Evolutionary conservation across 202 grass and related monocot genomes (phyloP).

Genomic region (Panicum virgatum): DNA sequence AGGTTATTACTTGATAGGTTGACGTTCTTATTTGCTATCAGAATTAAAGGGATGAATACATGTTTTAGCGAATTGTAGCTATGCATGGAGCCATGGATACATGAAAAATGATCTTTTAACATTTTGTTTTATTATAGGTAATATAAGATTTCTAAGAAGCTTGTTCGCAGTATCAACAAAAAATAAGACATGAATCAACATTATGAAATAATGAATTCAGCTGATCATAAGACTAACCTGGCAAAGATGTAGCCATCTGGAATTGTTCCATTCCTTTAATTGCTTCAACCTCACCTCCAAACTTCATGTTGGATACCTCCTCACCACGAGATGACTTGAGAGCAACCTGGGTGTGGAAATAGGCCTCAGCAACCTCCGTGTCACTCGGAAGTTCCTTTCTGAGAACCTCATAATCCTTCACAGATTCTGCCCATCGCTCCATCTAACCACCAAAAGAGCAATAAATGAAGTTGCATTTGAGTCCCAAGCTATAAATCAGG

Average conservation of each 20-base stretch:
- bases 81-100: neutral
- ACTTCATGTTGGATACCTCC: conserved; percentile 87
- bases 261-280: conserved; percentile 84
- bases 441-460: conserved; percentile 56
- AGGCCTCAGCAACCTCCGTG: conserved; percentile 75
- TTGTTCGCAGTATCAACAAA: neutral
- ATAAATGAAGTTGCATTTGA: neutral
- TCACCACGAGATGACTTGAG: conserved; percentile 88
- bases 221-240: conserved; percentile 58
- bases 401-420: conserved; percentile 87
- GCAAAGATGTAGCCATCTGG: conserved; percentile 75
- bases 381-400: conserved; percentile 81
- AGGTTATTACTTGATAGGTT: conserved; percentile 2
- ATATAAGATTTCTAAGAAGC: neutral
- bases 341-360: conserved; percentile 82
- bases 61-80: neutral
- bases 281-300: conserved; percentile 88
- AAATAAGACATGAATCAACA: neutral
- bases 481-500: conserved; percentile 12
- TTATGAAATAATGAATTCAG: conserved; percentile 1
- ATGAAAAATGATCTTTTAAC: neutral
- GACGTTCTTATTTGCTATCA: neutral
- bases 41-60: neutral
- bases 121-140: neutral
- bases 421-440: conserved; percentile 77